Evolutionary conservation across 2,329 filamentous ascomycete genomes (phyloP), one percentile per base, ranked within the genome.

Genomic region (Colletotrichum sp.): DNA sequence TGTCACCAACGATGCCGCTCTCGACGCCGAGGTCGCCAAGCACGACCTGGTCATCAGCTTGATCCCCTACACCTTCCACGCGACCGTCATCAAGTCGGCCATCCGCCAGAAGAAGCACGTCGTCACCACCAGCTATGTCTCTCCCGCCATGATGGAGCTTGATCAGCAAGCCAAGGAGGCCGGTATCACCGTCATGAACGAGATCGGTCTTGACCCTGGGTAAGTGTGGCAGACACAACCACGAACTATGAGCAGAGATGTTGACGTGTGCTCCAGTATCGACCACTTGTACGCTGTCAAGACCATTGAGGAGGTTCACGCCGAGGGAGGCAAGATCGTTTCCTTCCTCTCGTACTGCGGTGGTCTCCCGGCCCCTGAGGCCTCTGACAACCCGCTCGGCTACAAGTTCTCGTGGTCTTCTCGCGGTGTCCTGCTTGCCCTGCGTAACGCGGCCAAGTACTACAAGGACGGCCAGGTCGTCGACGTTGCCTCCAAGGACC

Each of bases 161-260:
- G 94, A 98, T 82, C 89, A 93, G 81, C 89, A 94, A 81, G 92
- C 91, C 84, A 98, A 98, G 90, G 94, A 94, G 78, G 96, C 96
- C 22, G 96, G 96, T 77, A 98, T 98, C 84, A 98, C 95, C 13
- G 96, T 98, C 83, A 96, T 98, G 94, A 98, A 99, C 87, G 96
- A 99, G 91, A 98, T 98, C 83, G 95, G 95, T 78, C 83, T 94
- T 76, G 86, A 87, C 82, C 71, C 70, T 49, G 69, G 68, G 65
- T 68, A 39, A 57, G 44, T 22, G 15, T 22, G 9, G 8, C 44
- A 34, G 27, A 68, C 29, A 25, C 27, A 57, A 49, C 39, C 39
- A 44, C 39, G 39, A 44, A 44, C 4, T 36, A 29, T n/a, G 13
- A 25, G 6, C 11, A 36, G 32, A 13, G 9, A 57, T 11, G 65